A percentile compares a stretch with the other conserved stretches of the same genome.
phyloP scores from a whole-genome alignment of 2,329 filamentous ascomycete species.

The Fonsecaea pedrosoi region DNA sequence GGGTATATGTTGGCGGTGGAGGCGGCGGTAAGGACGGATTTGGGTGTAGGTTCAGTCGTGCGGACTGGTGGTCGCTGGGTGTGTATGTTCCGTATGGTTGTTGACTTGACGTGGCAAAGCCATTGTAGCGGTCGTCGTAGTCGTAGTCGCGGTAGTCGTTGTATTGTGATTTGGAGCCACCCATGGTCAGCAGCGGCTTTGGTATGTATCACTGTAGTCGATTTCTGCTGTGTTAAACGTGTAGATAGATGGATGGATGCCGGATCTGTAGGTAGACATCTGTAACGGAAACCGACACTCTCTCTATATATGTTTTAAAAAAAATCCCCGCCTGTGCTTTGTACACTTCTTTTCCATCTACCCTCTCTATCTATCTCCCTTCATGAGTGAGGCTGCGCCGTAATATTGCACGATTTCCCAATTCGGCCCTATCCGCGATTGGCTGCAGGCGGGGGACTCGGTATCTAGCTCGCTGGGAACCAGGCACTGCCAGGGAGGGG shows the following conservation, averaged over 20 bases:
- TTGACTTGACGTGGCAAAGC: neutral
- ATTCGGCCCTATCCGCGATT: conserved; percentile 3
- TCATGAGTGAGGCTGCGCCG: too few relatives aligned
- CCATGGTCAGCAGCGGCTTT: too few relatives aligned
- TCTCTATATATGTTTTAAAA: too few relatives aligned
- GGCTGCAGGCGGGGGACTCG: neutral
- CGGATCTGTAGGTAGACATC: neutral
- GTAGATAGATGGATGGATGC: too few relatives aligned
- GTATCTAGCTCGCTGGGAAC: too few relatives aligned
- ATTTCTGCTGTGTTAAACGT: too few relatives aligned
- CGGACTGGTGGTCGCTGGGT: neutral
- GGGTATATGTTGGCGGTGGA: neutral
- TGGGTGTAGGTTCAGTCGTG: neutral
- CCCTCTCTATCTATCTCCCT: too few relatives aligned
- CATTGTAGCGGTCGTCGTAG: neutral
- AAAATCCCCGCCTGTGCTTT: too few relatives aligned
- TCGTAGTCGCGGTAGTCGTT: neutral
- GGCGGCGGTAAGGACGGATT: neutral
- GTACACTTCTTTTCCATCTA: too few relatives aligned
- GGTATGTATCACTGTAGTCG: too few relatives aligned
- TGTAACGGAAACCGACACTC: too few relatives aligned
- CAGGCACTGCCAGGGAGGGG: too few relatives aligned
- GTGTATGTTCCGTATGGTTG: neutral
- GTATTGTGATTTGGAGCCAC: neutral
- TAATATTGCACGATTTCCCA: neutral